Evolutionary conservation across 148 eudicot genomes (phyloP), one percentile per base, ranked within the genome.

Genomic region (Rhododendron ferrugineum): DNA sequence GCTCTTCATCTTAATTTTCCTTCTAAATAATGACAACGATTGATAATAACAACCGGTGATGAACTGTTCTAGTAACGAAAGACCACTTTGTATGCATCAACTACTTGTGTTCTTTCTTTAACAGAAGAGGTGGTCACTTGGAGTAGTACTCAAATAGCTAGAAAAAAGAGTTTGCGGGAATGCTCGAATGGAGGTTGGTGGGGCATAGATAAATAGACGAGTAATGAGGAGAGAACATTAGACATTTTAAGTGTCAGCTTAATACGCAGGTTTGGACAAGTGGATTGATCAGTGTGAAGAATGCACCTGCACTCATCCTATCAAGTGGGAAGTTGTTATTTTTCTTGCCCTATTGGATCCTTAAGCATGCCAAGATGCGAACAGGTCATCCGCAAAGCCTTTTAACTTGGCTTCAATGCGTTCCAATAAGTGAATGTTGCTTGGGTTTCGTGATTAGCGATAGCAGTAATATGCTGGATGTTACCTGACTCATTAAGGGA

Each of bases 311-410:
- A 11, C 84, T 44, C 94, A 96, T 89, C 93, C 95, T 18, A 34
- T 85, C 47, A 96, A 94, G 89, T 87, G 91, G 90, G 94, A 92
- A 89, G 98, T 94, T 81, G 96, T 70, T 82, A 1, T 42, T 36
- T 82, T 5, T 14, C 28, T 82, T n/a, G 4, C 40, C 40, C 20
- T 32, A 6, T 9, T 30, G 42, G 18, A 85, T 42, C 18, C 37
- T 28, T 15, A 54, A 40, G 26, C 74, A 56, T 40, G n/a, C 42
- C 49, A 77, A 44, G 32, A 49, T 11, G 75, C 4, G 20, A 54
- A 22, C 28, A 8, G 78, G 4, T 22, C 34, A 18, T 83, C 58
- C 60, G 32, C 6, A 22, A 22, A 22, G 20, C 66, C 66, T 6
- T 60, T 60, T 20, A 46, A 42, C 1, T 15, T 47, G 77, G 44